These are phyloP conservation scores for Monosporozyma aerobia DNA, from an alignment of 805 yeast species.

Conservation along the genomic window DNA sequence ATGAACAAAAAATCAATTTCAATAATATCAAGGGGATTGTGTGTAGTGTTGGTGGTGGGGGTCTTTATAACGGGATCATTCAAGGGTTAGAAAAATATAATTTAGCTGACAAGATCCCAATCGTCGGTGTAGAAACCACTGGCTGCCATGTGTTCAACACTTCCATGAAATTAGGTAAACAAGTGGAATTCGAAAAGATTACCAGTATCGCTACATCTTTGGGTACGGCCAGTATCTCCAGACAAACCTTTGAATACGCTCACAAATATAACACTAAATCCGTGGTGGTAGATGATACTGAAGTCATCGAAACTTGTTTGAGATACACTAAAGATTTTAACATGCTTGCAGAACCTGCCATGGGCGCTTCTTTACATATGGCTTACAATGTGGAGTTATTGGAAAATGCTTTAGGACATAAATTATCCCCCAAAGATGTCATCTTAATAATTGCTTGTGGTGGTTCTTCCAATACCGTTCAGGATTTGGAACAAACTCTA, in stretches of 20 bases:
- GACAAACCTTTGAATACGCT: constrained; percentile 39
- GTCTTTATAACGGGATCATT: constrained; percentile 44
- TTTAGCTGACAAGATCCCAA: constrained; percentile 31
- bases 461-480: constrained; percentile 33
- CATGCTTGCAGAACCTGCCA: constrained; percentile 58
- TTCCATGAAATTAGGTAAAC: constrained; percentile 39
- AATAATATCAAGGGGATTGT: constrained; percentile 36
- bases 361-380: constrained; percentile 58
- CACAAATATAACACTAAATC: constrained; percentile 34
- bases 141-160: constrained; percentile 51
- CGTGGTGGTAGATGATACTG: constrained; percentile 41
- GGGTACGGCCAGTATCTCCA: constrained; percentile 52
- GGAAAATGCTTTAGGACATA: constrained; percentile 9
- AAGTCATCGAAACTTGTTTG: constrained; percentile 46
- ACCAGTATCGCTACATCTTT: constrained; percentile 54
- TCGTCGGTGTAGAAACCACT: constrained; percentile 49
- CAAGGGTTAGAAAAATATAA: constrained; percentile 34
- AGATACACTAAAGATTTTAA: constrained; percentile 43
- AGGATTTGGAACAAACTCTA: constrained; percentile 19
- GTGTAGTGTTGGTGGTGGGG: constrained; percentile 53
- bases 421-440: constrained; percentile 32
- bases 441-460: constrained; percentile 55
- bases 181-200: constrained; percentile 37
- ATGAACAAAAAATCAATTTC: constrained; percentile 15
- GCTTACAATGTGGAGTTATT: constrained; percentile 30